Percentiles rank a stretch among this genome's conserved stretches.
These are phyloP conservation scores for Volvariella surrecta DNA, from an alignment of 1,284 basidiomycete genomes.

Conservation along the genomic window DNA sequence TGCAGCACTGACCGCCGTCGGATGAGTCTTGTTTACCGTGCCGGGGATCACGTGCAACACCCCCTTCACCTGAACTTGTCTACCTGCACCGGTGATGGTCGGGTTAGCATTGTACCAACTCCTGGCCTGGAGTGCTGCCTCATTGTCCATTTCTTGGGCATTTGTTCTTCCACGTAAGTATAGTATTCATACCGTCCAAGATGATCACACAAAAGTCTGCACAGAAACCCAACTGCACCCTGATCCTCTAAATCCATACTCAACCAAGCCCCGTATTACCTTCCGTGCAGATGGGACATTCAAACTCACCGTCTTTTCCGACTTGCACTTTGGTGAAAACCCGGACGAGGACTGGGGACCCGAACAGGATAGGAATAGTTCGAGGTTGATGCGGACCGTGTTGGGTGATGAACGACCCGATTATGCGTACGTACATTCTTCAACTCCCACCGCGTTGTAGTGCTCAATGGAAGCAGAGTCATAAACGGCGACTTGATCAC, in stretches of 20 bases:
- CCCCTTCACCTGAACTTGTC: too few species aligned
- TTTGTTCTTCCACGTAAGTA: too few species aligned
- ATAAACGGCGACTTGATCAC: slow-evolving; percentile 61
- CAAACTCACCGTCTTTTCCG: slow-evolving; percentile 61
- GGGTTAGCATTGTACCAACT: too few species aligned
- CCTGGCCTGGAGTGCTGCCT: too few species aligned
- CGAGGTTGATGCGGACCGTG: slow-evolving; percentile 42
- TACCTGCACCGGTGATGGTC: too few species aligned
- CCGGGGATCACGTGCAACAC: too few species aligned
- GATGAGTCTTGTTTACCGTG: too few species aligned
- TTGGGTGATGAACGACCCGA: slow-evolving; percentile 47
- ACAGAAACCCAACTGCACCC: too few species aligned
- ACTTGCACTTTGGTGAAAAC: slow-evolving; percentile 62
- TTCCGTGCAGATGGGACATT: slow-evolving; percentile 48
- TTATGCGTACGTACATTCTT: slow-evolving; percentile 43
- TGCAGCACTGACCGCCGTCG: too few species aligned
- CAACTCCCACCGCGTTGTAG: slow-evolving; percentile 35
- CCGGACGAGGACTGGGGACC: slow-evolving; percentile 61
- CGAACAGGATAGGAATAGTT: slow-evolving; percentile 51
- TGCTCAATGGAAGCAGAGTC: slow-evolving; percentile 29
- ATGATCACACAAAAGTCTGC: too few species aligned
- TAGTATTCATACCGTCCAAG: too few species aligned
- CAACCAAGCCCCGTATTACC: slow-evolving; percentile 35
- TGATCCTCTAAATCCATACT: slow-evolving; percentile 32
- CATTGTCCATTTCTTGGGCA: too few species aligned